Percentiles rank a stretch among this genome's conserved stretches.
phyloP scores from a whole-genome alignment of 1,284 basidiomycete species.

The Golubevia sp. region DNA sequence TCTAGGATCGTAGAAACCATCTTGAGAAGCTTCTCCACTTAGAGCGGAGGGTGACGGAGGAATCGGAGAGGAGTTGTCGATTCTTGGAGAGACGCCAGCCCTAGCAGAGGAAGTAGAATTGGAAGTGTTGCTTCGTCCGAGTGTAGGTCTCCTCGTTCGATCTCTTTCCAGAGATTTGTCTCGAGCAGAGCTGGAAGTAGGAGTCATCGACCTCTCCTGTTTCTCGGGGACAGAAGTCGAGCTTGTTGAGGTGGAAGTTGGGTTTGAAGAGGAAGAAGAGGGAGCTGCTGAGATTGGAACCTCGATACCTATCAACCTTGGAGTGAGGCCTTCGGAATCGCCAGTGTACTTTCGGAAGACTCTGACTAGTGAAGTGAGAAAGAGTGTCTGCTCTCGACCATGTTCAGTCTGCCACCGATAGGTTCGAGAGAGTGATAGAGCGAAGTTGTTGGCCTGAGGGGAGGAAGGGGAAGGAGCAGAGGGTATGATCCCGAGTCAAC shows the following conservation, averaged over 20 bases:
- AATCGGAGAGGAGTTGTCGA: background rate
- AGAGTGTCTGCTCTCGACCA: slow-evolving; percentile 38
- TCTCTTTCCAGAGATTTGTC: background rate
- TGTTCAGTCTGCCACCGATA: slow-evolving; percentile 55
- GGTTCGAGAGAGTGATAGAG: slow-evolving; percentile 40
- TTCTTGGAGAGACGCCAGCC: background rate
- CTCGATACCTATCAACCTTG: slow-evolving; percentile 26
- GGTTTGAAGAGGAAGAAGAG: slow-evolving; percentile 10
- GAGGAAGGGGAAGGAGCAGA: background rate
- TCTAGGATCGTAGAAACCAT: background rate
- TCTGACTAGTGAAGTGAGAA: slow-evolving; percentile 40
- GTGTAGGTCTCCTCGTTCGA: background rate
- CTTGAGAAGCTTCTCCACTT: background rate
- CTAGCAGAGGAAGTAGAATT: background rate
- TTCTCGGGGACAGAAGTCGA: background rate
- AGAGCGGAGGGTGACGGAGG: background rate
- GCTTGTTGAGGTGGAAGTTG: slow-evolving; percentile 4
- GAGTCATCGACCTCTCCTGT: background rate
- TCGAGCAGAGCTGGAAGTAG: background rate
- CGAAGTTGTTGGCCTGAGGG: slow-evolving; percentile 37
- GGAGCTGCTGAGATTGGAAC: slow-evolving; percentile 14
- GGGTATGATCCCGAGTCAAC: background rate
- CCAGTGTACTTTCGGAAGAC: slow-evolving; percentile 45
- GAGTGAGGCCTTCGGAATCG: slow-evolving; percentile 19
- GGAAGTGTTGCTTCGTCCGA: background rate